Conservation (phyloP, 2,329 filamentous ascomycete species). For the Phyllachora maydis region DNA sequence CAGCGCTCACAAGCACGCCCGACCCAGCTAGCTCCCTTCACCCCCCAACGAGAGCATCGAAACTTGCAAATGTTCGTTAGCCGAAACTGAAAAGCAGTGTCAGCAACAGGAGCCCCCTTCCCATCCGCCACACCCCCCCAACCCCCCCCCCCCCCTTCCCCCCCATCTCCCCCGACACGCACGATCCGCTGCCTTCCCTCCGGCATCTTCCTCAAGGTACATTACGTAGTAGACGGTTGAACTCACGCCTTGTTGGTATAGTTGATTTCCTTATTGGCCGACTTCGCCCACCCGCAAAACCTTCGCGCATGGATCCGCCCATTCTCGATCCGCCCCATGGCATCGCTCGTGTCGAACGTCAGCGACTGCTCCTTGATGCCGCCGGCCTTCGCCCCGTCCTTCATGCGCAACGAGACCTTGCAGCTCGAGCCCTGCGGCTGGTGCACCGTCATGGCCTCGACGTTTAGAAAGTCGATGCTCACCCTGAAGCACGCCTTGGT, state of each 20-base stretch:
- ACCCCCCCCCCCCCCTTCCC: not conserved
- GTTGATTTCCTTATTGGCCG: slow-evolving; percentile 4
- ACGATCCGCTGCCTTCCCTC: too few relatives aligned
- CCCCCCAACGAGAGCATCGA: too few relatives aligned
- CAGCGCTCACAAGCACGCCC: too few relatives aligned
- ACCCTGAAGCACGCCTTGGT: not conserved
- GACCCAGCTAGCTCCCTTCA: too few relatives aligned
- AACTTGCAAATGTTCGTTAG: too few relatives aligned
- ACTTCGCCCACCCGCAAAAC: slow-evolving; percentile 6
- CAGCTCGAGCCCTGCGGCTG: slow-evolving; percentile 2
- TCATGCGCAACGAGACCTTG: slow-evolving; percentile 3
- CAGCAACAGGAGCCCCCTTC: not conserved
- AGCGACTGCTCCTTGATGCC: slow-evolving; percentile 3
- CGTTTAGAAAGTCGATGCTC: slow-evolving; percentile 1
- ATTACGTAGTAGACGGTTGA: too few relatives aligned
- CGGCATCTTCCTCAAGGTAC: too few relatives aligned
- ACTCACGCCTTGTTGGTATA: slow-evolving; percentile 3
- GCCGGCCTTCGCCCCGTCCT: not conserved
- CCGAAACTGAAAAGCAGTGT: not conserved
- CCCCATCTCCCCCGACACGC: not conserved
- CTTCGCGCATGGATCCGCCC: slow-evolving; percentile 6
- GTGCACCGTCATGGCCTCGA: slow-evolving; percentile 3
- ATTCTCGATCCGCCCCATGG: slow-evolving; percentile 2
- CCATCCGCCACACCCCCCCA: not conserved
- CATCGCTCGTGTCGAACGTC: slow-evolving; percentile 5